Conservation (phyloP, 345 rosid genomes). For the Gossypium herbaceum region DNA sequence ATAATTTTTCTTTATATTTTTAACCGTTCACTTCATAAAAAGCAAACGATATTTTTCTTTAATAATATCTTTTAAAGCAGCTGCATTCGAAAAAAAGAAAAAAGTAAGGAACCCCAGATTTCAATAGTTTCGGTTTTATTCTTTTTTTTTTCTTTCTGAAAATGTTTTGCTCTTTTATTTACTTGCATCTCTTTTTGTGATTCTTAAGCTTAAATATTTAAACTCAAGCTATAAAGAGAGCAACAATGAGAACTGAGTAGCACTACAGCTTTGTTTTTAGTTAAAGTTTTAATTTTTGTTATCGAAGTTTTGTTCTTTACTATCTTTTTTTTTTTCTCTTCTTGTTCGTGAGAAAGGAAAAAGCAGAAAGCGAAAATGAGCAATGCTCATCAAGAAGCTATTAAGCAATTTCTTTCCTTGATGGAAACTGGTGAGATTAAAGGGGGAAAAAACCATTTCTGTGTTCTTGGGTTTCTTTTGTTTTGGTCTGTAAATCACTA, state of each 20-base stretch:
- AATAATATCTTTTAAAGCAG: background rate
- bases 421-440: slow-evolving; percentile 67
- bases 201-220: slow-evolving; percentile 1
- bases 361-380: slow-evolving; percentile 34
- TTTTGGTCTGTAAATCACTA: slow-evolving; percentile 21
- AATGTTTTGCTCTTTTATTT: background rate
- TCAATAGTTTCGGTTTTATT: background rate
- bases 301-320: background rate
- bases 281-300: background rate
- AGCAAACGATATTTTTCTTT: background rate
- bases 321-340: background rate
- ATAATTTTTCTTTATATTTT: background rate
- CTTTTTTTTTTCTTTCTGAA: background rate
- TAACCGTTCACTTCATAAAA: background rate
- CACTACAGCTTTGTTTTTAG: background rate
- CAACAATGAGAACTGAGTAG: background rate
- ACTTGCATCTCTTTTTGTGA: background rate
- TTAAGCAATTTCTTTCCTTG: slow-evolving; percentile 63
- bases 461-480: slow-evolving; percentile 13
- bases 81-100: background rate
- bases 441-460: background rate
- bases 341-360: slow-evolving; percentile 4
- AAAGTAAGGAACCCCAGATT: background rate
- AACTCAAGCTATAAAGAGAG: background rate
- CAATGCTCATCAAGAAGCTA: slow-evolving; percentile 53